phyloP scores from a whole-genome alignment of 1,139 yeast species.

The Lodderomyces elongisporus region DNA sequence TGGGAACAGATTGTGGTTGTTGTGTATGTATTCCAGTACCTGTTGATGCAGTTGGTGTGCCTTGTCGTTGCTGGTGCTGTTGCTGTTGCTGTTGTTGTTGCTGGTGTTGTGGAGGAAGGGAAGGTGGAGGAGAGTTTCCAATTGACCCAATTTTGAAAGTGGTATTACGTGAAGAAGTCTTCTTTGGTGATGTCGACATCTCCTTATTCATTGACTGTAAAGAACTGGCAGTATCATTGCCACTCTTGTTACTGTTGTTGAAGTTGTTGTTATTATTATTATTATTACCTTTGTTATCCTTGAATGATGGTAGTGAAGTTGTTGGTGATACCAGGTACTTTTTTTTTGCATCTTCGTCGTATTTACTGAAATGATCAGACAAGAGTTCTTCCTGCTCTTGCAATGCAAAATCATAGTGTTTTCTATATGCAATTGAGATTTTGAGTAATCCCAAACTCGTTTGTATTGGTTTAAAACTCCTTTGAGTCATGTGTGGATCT shows the following conservation, averaged over 20 bases:
- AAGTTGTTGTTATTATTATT: no score
- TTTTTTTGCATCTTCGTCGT: constrained; percentile 8
- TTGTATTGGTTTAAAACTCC: constrained; percentile 60
- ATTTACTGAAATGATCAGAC: constrained; percentile 47
- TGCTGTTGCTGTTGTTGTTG: constrained; percentile 16
- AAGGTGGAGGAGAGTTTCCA: constrained; percentile 43
- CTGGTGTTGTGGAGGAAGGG: neutral
- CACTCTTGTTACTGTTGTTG: no score
- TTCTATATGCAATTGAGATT: constrained; percentile 74
- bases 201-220: constrained; percentile 11
- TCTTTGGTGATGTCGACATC: constrained; percentile 15
- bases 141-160: constrained; percentile 63
- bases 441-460: constrained; percentile 72
- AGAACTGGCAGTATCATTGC: no score
- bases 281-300: no score
- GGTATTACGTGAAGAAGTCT: constrained; percentile 22
- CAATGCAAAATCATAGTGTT: constrained; percentile 61
- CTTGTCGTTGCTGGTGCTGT: constrained; percentile 6
- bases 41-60: no score
- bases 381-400: constrained; percentile 63
- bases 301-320: constrained; percentile 17
- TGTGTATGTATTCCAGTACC: neutral
- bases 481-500: constrained; percentile 54
- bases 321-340: constrained; percentile 28
- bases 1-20: constrained; percentile 13